Conservation (phyloP, 2,329 filamentous ascomycete species). For the Aspergillus fischeri region DNA sequence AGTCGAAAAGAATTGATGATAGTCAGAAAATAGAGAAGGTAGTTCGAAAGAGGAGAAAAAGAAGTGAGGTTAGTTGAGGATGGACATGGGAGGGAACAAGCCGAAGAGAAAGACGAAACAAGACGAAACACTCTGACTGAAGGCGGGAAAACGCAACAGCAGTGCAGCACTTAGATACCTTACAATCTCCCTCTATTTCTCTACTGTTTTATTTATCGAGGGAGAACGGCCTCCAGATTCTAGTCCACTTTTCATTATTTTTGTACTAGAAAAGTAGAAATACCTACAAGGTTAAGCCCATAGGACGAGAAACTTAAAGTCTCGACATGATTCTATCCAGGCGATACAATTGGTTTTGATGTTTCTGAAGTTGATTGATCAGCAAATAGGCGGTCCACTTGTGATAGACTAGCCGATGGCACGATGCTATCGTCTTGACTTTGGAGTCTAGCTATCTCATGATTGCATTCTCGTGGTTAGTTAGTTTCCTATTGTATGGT, state of each 20-base stretch:
- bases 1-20: background rate
- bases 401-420: background rate
- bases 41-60: slow-evolving; percentile 2
- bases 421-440: background rate
- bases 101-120: slow-evolving; percentile 1
- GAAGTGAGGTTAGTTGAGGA: background rate
- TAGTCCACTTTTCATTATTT: background rate
- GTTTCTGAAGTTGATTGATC: background rate
- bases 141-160: background rate
- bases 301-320: background rate
- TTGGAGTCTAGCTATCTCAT: background rate
- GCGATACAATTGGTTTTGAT: background rate
- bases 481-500: background rate
- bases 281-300: background rate
- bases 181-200: too few species aligned
- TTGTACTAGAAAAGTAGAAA: background rate
- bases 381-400: background rate
- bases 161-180: background rate
- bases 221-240: background rate
- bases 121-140: slow-evolving; percentile 3
- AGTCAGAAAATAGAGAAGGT: background rate
- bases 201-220: background rate
- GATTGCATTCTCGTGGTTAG: background rate
- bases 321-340: background rate
- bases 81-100: background rate